Evolutionary conservation across 2,329 filamentous ascomycete species (phyloP).

Genomic region (Rutstroemia sp.): DNA sequence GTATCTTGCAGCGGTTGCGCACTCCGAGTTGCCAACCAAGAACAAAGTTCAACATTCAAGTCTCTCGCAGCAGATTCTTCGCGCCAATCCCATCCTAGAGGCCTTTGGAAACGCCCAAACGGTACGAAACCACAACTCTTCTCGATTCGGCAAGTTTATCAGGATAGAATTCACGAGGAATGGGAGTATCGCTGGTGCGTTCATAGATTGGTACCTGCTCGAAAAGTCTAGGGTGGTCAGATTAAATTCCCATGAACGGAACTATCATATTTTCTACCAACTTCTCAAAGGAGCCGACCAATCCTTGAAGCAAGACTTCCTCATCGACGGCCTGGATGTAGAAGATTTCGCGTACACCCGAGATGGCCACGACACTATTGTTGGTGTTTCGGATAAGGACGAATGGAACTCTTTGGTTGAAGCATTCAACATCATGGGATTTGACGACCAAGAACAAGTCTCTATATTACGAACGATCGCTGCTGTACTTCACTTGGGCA

Average conservation of each 20-base stretch:
- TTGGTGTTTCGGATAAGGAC: slow-evolving; percentile 79
- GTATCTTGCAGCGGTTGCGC: slow-evolving; percentile 90
- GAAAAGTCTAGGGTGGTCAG: slow-evolving; percentile 97
- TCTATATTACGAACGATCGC: slow-evolving; percentile 83
- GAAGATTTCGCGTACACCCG: slow-evolving; percentile 89
- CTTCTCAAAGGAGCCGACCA: slow-evolving; percentile 76
- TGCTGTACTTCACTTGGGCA: slow-evolving; percentile 87
- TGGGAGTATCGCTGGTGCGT: slow-evolving; percentile 89
- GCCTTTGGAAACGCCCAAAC: slow-evolving; percentile 98
- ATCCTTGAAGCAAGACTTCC: slow-evolving; percentile 65
- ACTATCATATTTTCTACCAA: slow-evolving; percentile 98
- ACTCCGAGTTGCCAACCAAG: slow-evolving; percentile 65
- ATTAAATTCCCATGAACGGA: slow-evolving; percentile 80
- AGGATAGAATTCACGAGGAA: slow-evolving; percentile 86
- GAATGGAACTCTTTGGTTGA: slow-evolving; percentile 90
- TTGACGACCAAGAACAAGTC: slow-evolving; percentile 74
- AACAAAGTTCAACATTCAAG: slow-evolving; percentile 64
- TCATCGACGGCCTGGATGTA: slow-evolving; percentile 67
- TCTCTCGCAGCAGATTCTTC: slow-evolving; percentile 90
- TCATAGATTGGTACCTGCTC: slow-evolving; percentile 96
- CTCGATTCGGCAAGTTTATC: slow-evolving; percentile 97
- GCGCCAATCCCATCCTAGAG: slow-evolving; percentile 95
- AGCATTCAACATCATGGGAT: slow-evolving; percentile 91
- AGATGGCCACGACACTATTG: slow-evolving; percentile 85
- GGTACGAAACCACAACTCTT: slow-evolving; percentile 96